These are phyloP conservation scores for Lachnellula arida DNA, from an alignment of 2,329 filamentous ascomycete species.

Conservation along the genomic window DNA sequence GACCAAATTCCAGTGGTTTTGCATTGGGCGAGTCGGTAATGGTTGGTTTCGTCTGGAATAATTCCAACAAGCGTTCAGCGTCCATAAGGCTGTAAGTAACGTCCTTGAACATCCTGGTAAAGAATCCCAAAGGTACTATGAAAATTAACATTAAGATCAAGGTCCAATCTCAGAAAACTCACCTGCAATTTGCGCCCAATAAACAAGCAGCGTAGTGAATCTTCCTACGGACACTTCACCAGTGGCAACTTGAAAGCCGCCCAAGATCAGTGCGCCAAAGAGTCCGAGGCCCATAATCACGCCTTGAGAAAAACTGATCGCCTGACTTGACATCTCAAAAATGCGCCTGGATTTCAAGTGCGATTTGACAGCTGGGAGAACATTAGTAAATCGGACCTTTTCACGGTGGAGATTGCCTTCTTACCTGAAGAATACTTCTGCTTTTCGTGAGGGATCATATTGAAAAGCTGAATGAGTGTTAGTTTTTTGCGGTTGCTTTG, in stretches of 20 bases:
- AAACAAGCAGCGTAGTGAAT: slow-evolving; percentile 61
- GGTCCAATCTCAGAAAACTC: slow-evolving; percentile 18
- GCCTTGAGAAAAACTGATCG: slow-evolving; percentile 47
- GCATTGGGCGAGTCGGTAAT: slow-evolving; percentile 46
- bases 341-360: slow-evolving; percentile 34
- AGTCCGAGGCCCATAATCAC: slow-evolving; percentile 48
- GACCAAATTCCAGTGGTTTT: slow-evolving; percentile 38
- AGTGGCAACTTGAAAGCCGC: slow-evolving; percentile 28
- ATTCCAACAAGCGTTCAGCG: slow-evolving; percentile 54
- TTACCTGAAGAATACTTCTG: slow-evolving; percentile 40
- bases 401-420: slow-evolving; percentile 6
- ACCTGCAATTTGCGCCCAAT: slow-evolving; percentile 52
- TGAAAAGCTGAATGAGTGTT: slow-evolving; percentile 40
- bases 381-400: slow-evolving; percentile 29
- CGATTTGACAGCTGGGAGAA: slow-evolving; percentile 32
- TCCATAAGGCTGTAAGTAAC: slow-evolving; percentile 56
- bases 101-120: slow-evolving; percentile 42
- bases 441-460: slow-evolving; percentile 49
- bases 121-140: slow-evolving; percentile 32
- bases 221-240: slow-evolving; percentile 49
- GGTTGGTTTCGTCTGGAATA: slow-evolving; percentile 54
- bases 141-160: no score
- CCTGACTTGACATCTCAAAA: slow-evolving; percentile 33
- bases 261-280: slow-evolving; percentile 35
- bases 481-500: slow-evolving; percentile 3